Evolutionary conservation across 306 rosid genomes (phyloP), one percentile per base, ranked within the genome.

Genomic region (Quercus ilex): DNA sequence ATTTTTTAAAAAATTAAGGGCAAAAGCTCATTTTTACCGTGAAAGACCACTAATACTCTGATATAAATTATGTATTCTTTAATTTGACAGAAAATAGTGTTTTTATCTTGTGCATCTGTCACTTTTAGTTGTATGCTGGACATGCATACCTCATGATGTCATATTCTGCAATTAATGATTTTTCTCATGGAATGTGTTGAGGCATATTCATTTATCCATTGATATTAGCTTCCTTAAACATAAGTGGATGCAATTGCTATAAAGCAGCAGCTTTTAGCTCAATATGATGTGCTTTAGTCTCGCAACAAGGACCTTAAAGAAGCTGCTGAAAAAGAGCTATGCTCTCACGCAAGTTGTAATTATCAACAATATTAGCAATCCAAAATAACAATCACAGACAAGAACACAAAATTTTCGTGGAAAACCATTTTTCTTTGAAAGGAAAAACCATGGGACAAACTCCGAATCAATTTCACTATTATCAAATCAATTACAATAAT

Each of bases 311-410:
- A 85, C 86, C 91, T 95, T 23, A 95, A 85, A 84, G 91, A 83
- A 80, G 97, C 95, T 81, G 90, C 97, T 74, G 95, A 95, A 72
- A 94, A 90, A 85, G 99, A 91, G 96, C 97, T 91, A 78, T 35
- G 79, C 77, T 58, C 38, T 23, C 74, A 57, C 55, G 80, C 77
- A 56, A 57, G 85, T 25, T 69, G 85, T 74, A 74, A 78, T 35
- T 25, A 25, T 25, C 25, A 25, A 0, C 25, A 25, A 25, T 25
- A 25, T 25, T 25, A 25, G 25, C 25, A 25, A 25, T 25, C 25
- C 25, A 25, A 25, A 25, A 25, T 25, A 25, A 25, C 25, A 25
- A 25, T 25, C 25, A 25, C 25, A 25, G 25, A 25, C 25, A 25
- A 1, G 25, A 25, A 25, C 25, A 25, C 25, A 25, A 25, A 25